These are phyloP conservation scores for Theobroma grandiflorum DNA, from an alignment of 441 rosid genomes.

Conservation along the genomic window DNA sequence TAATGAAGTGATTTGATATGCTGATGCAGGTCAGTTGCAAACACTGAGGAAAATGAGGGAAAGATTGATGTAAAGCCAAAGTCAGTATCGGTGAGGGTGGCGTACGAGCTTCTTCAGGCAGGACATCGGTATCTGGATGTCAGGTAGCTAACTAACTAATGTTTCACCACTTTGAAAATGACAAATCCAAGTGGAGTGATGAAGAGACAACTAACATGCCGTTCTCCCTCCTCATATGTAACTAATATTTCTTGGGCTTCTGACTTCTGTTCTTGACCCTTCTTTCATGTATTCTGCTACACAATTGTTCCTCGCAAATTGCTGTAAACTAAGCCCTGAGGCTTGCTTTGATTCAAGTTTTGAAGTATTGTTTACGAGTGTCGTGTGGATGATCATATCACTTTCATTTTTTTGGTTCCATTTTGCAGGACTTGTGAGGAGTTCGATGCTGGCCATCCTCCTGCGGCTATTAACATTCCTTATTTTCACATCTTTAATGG, in stretches of 20 bases:
- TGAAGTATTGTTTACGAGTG: not conserved
- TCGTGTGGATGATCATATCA: not conserved
- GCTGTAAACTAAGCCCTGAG: not conserved
- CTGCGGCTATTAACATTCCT: conserved; percentile 45
- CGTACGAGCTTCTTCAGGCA: conserved; percentile 35
- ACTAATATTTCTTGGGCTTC: too few species aligned
- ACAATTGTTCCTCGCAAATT: not conserved
- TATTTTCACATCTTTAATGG: conserved; percentile 32
- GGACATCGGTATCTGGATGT: conserved; percentile 50
- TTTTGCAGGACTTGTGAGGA: conserved; percentile 44
- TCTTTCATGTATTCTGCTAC: not conserved
- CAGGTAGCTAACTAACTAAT: conserved; percentile 27
- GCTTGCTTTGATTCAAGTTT: not conserved
- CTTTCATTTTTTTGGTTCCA: not conserved
- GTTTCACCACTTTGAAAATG: not conserved
- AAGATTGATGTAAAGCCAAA: conserved; percentile 6
- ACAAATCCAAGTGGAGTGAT: too few species aligned
- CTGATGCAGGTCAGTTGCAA: conserved; percentile 24
- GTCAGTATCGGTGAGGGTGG: conserved; percentile 36
- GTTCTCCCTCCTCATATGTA: too few species aligned
- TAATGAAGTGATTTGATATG: not conserved
- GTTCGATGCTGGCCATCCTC: conserved; percentile 46
- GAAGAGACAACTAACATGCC: not conserved
- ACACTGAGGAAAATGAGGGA: not conserved
- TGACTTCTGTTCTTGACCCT: too few species aligned